These are phyloP conservation scores for Pseudogymnoascus sp. DNA, from an alignment of 2,329 filamentous ascomycete species.

Conservation along the genomic window DNA sequence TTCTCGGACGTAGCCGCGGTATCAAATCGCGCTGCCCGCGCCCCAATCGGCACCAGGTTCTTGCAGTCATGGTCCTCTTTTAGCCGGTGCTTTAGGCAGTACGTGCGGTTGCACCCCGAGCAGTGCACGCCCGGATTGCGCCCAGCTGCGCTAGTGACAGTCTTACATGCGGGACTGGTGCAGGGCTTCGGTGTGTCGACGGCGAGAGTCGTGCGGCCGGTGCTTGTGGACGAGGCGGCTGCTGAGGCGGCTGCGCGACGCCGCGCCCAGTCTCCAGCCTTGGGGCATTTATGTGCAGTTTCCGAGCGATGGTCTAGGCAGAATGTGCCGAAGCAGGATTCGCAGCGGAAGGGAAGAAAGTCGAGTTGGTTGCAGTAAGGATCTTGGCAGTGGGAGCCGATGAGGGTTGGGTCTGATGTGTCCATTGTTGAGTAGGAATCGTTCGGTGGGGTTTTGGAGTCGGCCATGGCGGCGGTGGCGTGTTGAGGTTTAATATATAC, in stretches of 20 bases:
- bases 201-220: slow-evolving; percentile 45
- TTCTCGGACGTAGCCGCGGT: slow-evolving; percentile 49
- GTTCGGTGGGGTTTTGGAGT: slow-evolving; percentile 40
- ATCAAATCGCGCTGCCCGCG: slow-evolving; percentile 38
- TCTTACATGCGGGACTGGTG: slow-evolving; percentile 59
- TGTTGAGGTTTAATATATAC: not conserved
- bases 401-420: slow-evolving; percentile 69
- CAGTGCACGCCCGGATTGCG: slow-evolving; percentile 61
- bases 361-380: slow-evolving; percentile 90
- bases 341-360: slow-evolving; percentile 91
- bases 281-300: slow-evolving; percentile 62
- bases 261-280: slow-evolving; percentile 56
- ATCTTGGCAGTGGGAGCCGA: slow-evolving; percentile 87
- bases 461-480: slow-evolving; percentile 41
- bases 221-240: slow-evolving; percentile 42
- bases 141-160: slow-evolving; percentile 50
- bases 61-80: slow-evolving; percentile 78
- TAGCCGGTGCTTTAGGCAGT: slow-evolving; percentile 72
- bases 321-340: slow-evolving; percentile 76
- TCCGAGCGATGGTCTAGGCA: slow-evolving; percentile 93
- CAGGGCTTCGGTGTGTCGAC: slow-evolving; percentile 59
- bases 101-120: slow-evolving; percentile 60
- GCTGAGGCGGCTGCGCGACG: slow-evolving; percentile 48
- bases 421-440: slow-evolving; percentile 66
- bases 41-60: slow-evolving; percentile 59